Conservation (phyloP, 164 flowering plant species). For the Macadamia tetraphylla region DNA sequence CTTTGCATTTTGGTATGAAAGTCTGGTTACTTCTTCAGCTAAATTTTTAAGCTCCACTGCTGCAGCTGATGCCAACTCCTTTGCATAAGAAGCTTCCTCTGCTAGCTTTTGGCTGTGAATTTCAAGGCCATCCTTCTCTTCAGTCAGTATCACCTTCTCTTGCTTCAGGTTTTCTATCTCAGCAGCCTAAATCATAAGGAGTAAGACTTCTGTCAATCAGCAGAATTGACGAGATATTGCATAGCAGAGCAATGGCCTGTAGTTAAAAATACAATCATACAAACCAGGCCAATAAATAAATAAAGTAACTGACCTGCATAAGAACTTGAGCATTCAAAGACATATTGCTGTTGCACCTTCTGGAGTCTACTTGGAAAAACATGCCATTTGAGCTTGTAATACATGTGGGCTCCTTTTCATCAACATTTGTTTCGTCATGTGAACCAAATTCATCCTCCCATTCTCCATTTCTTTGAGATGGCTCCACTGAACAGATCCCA, state of each 20-base stretch:
- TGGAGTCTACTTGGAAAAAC: slow-evolving; percentile 42
- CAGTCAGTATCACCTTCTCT: slow-evolving; percentile 48
- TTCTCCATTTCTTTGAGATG: slow-evolving; percentile 18
- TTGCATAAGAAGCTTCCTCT: slow-evolving; percentile 88
- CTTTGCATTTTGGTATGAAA: slow-evolving; percentile 72
- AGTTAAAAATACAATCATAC: background rate
- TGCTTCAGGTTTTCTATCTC: slow-evolving; percentile 67
- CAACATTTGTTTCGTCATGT: slow-evolving; percentile 32
- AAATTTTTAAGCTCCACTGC: slow-evolving; percentile 76
- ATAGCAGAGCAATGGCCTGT: background rate
- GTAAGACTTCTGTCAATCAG: background rate
- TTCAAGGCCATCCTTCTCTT: slow-evolving; percentile 67
- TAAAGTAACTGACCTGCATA: slow-evolving; percentile 37
- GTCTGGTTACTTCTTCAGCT: slow-evolving; percentile 86
- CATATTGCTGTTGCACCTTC: slow-evolving; percentile 23
- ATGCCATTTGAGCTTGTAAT: slow-evolving; percentile 45
- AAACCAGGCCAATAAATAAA: background rate
- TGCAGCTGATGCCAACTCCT: slow-evolving; percentile 90
- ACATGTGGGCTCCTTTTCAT: slow-evolving; percentile 49
- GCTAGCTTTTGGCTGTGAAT: slow-evolving; percentile 56
- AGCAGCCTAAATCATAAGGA: slow-evolving; percentile 40
- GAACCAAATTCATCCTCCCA: slow-evolving; percentile 19
- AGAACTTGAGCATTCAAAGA: slow-evolving; percentile 41
- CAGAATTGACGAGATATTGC: background rate
- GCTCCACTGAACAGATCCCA: slow-evolving; percentile 17